Conservation (phyloP, 1,284 basidiomycete species). For the Boletus semigastroideus region DNA sequence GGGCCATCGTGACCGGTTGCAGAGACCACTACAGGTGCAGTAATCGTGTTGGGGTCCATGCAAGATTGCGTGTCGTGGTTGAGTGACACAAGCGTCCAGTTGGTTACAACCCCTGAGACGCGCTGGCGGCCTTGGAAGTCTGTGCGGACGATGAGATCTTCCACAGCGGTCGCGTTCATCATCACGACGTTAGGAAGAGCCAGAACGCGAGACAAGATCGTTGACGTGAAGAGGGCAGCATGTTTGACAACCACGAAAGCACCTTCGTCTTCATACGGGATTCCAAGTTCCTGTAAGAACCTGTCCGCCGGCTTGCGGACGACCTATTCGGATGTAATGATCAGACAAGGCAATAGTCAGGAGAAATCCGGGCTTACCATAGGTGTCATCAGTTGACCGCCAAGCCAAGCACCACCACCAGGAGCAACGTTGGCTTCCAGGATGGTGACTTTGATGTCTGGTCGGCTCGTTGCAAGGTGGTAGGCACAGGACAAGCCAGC, state of each 20-base stretch:
- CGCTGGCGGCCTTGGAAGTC: slow-evolving; percentile 63
- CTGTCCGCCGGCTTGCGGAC: slow-evolving; percentile 80
- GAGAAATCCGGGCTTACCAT: slow-evolving; percentile 50
- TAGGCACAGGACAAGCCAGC: slow-evolving; percentile 82
- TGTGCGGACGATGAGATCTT: slow-evolving; percentile 70
- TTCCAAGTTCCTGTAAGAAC: slow-evolving; percentile 72
- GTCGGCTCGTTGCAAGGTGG: slow-evolving; percentile 64
- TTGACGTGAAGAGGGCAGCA: slow-evolving; percentile 81
- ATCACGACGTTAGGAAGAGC: slow-evolving; percentile 73
- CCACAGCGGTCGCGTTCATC: slow-evolving; percentile 77
- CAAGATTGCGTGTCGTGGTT: slow-evolving; percentile 83
- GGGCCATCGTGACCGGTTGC: slow-evolving; percentile 80
- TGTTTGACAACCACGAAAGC: slow-evolving; percentile 80
- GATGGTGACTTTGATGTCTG: slow-evolving; percentile 80
- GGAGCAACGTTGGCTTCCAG: slow-evolving; percentile 82
- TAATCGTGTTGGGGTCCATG: slow-evolving; percentile 88
- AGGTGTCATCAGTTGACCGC: slow-evolving; percentile 81
- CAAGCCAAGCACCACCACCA: slow-evolving; percentile 79
- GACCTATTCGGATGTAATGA: slow-evolving; percentile 41
- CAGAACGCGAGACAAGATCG: slow-evolving; percentile 73
- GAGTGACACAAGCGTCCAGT: slow-evolving; percentile 82
- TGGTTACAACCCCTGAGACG: slow-evolving; percentile 82
- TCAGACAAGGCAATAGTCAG: background rate
- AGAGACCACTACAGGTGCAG: slow-evolving; percentile 69
- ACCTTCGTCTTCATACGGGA: slow-evolving; percentile 83